Evolutionary conservation across 2,329 filamentous ascomycete genomes (phyloP).

Genomic region (Paracorniculantispora psalliotae): DNA sequence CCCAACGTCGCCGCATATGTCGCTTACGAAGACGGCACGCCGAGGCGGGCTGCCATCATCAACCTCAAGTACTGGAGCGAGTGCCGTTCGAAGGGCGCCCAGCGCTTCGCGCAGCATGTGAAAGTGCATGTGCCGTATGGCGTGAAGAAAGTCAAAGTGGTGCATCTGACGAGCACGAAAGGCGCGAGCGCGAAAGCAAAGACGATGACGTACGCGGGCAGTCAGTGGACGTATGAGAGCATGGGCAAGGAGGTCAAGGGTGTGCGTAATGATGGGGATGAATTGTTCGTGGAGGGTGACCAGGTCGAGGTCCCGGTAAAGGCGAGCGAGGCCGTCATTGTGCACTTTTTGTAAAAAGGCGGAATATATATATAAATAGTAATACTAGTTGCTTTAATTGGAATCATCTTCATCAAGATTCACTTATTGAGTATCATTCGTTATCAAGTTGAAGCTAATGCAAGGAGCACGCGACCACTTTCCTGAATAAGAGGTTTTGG

Average conservation of each 20-base stretch:
- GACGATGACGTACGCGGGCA: conserved; percentile 33
- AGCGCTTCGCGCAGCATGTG: neutral
- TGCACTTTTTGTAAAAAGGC: neutral
- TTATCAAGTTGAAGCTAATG: too few relatives aligned
- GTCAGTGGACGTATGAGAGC: conserved; percentile 33
- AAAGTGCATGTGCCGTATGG: neutral
- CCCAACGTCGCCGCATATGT: conserved; percentile 26
- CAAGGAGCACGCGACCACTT: neutral
- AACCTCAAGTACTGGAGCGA: conserved; percentile 34
- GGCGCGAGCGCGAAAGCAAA: conserved; percentile 29
- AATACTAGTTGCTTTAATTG: neutral
- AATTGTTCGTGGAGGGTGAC: conserved; percentile 23
- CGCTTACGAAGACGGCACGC: conserved; percentile 25
- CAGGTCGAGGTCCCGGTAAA: conserved; percentile 9
- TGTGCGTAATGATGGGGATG: conserved; percentile 26
- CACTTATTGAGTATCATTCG: neutral
- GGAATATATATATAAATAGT: neutral
- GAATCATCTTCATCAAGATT: too few relatives aligned
- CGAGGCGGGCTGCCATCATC: conserved; percentile 26
- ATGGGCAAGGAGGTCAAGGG: conserved; percentile 28
- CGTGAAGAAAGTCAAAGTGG: conserved; percentile 21
- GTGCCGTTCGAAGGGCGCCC: conserved; percentile 16
- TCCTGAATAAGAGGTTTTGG: neutral
- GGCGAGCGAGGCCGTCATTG: conserved; percentile 9
- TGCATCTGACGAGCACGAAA: conserved; percentile 27